phyloP scores from a whole-genome alignment of 306 rosid genomes.

The Ziziphus jujuba region DNA sequence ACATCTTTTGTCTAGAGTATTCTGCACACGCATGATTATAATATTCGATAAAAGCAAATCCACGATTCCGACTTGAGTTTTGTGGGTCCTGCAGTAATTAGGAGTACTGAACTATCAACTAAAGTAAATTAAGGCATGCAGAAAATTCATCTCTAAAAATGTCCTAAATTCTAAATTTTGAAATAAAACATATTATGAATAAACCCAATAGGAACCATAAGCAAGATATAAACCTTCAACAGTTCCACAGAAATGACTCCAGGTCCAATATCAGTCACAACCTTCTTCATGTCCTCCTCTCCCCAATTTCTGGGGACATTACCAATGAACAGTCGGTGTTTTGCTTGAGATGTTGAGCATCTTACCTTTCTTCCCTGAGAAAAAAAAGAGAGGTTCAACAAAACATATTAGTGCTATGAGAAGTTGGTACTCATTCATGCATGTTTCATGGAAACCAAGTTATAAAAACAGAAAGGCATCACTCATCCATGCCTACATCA shows the following conservation, averaged over 20 bases:
- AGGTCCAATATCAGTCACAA: constrained; percentile 53
- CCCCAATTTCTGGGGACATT: constrained; percentile 73
- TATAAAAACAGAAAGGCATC: not conserved
- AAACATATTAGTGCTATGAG: constrained; percentile 3
- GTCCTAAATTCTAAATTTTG: not conserved
- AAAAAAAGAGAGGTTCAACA: constrained; percentile 8
- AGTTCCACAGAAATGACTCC: constrained; percentile 62
- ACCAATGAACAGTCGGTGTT: constrained; percentile 65
- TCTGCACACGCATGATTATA: constrained; percentile 70
- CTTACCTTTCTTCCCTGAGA: constrained; percentile 53
- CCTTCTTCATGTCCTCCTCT: constrained; percentile 52
- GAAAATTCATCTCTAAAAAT: constrained; percentile 2
- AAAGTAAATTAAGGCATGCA: constrained; percentile 17
- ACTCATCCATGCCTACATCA: not conserved
- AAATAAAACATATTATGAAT: not conserved
- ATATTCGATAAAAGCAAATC: constrained; percentile 66
- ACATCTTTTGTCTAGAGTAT: constrained; percentile 65
- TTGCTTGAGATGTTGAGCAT: constrained; percentile 65
- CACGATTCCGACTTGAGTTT: constrained; percentile 51
- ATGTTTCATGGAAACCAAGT: not conserved
- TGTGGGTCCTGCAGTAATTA: constrained; percentile 50
- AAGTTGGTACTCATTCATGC: not conserved
- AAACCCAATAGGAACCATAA: not conserved
- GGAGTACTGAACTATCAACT: constrained; percentile 16
- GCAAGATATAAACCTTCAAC: constrained; percentile 44